phyloP scores from a whole-genome alignment of 208 protist species.

The Phytomonas francai region DNA sequence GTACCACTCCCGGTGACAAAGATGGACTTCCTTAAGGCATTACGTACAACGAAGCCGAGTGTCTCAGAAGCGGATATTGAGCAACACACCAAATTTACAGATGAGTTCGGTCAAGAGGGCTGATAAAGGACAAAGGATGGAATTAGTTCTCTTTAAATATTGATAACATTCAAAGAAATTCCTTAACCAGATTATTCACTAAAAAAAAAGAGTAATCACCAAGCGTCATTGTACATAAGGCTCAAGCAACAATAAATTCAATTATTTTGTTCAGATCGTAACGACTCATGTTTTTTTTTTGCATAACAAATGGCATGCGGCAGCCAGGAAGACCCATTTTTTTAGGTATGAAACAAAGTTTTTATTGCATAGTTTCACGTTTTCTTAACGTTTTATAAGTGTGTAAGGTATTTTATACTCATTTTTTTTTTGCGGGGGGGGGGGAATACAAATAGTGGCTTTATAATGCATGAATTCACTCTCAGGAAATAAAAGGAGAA shows the following conservation, averaged over 20 bases:
- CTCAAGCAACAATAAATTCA: not conserved
- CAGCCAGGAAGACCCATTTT: not conserved
- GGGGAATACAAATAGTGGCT: not conserved
- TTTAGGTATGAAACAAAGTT: constrained; percentile 10
- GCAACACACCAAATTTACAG: constrained; percentile 92
- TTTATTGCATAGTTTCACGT: constrained; percentile 4
- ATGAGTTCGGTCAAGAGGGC: constrained; percentile 96
- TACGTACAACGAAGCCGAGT: constrained; percentile 83
- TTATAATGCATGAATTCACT: not conserved
- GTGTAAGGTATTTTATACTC: not conserved
- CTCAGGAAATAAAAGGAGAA: constrained; percentile 6
- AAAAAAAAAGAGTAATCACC: not conserved
- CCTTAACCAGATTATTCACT: not conserved
- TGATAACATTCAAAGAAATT: not conserved
- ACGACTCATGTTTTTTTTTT: not conserved
- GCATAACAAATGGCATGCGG: not conserved
- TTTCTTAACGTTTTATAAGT: not conserved
- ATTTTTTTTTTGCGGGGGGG: not conserved
- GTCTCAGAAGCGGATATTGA: constrained; percentile 89
- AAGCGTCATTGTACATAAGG: not conserved
- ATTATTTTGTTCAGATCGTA: not conserved
- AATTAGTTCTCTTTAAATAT: not conserved
- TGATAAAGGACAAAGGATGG: constrained; percentile 21
- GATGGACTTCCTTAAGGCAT: constrained; percentile 90
- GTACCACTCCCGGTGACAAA: constrained; percentile 86